Evolutionary conservation across 352 stramenopile genomes (phyloP), one percentile per base, ranked within the genome.

Genomic region (Pythium phragmiticola): DNA sequence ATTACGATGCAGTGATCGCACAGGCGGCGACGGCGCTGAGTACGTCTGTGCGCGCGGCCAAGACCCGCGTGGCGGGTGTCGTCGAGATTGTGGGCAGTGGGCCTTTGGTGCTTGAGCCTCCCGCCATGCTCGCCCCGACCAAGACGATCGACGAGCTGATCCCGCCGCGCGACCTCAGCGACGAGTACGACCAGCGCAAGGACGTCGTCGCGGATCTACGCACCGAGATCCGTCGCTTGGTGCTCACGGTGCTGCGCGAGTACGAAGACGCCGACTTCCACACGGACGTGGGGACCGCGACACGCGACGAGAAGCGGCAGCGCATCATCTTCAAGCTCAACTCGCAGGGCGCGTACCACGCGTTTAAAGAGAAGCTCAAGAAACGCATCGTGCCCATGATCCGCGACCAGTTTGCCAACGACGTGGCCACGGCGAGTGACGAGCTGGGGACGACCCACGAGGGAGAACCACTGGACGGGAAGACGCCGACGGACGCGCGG

Each of bases 341-440:
- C 64, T 79, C 84, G 3, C 73, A 92, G 36, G 83, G 85, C 14
- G 63, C 75, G 28, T 95, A 95, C 66, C 85, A 93, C 59, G 72
- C 71, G 19, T 92, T 95, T 57, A 95, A 93, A 55, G 82, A 95
- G 60, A 66, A 81, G 49, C 81, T 95, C 48, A 92, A 92, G 72
- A 90, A 90, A 63, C 83, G 77, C 45, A 73, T 94, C n/a, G 70
- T 93, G 8, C 74, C 79, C 8, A 51, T 95, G 12, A 87, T 93
- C 43, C 80, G 82, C 11, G 77, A 92, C 52, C 68, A 70, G 21
- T 87, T 73, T 16, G 63, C 53, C 0, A 67, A 60, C 36, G 41
- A 60, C 12, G 30, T 43, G 6, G 34, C 19, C 33, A 30, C n/a
- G n/a, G 13, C 56, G 17, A 30, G 26, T 30, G 41, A 7, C 8